A percentile compares a stretch with the other conserved stretches of the same genome.
Conservation (phyloP, 805 yeast species). For the Millerago galiae region DNA sequence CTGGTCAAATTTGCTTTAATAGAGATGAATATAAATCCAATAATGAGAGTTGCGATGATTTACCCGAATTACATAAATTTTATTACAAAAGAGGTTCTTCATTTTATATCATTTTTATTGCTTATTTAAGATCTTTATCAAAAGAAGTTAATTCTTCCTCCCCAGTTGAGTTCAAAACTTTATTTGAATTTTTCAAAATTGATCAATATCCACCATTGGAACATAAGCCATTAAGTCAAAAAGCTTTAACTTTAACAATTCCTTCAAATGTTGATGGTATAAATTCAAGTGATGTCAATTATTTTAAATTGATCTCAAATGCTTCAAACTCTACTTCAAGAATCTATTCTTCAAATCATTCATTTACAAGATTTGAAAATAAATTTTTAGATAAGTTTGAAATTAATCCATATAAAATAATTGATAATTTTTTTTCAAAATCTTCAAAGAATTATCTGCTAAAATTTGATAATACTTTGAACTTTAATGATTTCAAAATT, state of each 20-base stretch:
- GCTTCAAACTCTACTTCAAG: slow-evolving; percentile 31
- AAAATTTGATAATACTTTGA: slow-evolving; percentile 26
- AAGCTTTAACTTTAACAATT: slow-evolving; percentile 30
- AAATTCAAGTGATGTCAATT: slow-evolving; percentile 18
- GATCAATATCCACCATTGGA: slow-evolving; percentile 28
- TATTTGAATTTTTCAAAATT: slow-evolving; percentile 28
- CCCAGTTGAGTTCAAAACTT: slow-evolving; percentile 24
- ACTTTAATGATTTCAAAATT: slow-evolving; percentile 25
- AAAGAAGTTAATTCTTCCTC: slow-evolving; percentile 19
- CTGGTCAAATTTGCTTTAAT: slow-evolving; percentile 31
- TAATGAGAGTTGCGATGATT: slow-evolving; percentile 20
- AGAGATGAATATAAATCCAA: slow-evolving; percentile 18
- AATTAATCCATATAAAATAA: slow-evolving; percentile 31
- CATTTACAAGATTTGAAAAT: slow-evolving; percentile 32
- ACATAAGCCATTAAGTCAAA: slow-evolving; percentile 28
- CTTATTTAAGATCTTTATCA: slow-evolving; percentile 28
- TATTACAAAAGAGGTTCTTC: slow-evolving; percentile 30
- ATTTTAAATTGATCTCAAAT: slow-evolving; percentile 27
- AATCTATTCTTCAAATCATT: slow-evolving; percentile 27
- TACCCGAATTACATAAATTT: slow-evolving; percentile 26
- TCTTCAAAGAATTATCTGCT: slow-evolving; percentile 28
- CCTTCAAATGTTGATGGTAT: slow-evolving; percentile 14
- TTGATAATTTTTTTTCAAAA: slow-evolving; percentile 29
- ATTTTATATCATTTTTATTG: slow-evolving; percentile 27
- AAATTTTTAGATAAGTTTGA: slow-evolving; percentile 36